phyloP scores from a whole-genome alignment of 1,139 yeast species.

The Zygoascus meyerae region DNA sequence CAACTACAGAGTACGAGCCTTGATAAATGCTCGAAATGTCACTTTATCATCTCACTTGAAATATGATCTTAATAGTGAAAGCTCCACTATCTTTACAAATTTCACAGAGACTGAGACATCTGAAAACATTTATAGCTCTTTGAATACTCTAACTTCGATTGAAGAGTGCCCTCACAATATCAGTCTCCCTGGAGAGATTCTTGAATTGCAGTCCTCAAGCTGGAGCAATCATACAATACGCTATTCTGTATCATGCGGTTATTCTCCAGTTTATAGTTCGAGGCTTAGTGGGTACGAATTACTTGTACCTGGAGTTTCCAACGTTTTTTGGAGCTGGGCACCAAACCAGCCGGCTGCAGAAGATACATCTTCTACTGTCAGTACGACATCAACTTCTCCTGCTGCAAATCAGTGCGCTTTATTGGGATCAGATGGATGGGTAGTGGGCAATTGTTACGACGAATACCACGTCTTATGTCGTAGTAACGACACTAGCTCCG shows the following conservation, averaged over 20 bases:
- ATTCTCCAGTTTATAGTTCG: constrained; percentile 23
- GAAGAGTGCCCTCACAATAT: constrained; percentile 1
- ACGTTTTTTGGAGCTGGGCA: constrained; percentile 69
- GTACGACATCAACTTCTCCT: constrained; percentile 18
- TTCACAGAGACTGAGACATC: not conserved
- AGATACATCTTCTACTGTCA: constrained; percentile 11
- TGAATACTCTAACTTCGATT: not conserved
- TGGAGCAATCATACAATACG: constrained; percentile 5
- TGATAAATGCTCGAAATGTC: constrained; percentile 23
- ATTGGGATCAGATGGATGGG: constrained; percentile 47
- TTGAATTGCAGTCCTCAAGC: not conserved
- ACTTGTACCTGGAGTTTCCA: constrained; percentile 31
- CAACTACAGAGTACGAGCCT: constrained; percentile 38
- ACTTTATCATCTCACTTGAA: constrained; percentile 15
- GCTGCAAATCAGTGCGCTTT: constrained; percentile 60
- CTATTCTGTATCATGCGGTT: constrained; percentile 30
- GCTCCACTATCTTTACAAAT: constrained; percentile 7
- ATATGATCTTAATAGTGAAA: constrained; percentile 15
- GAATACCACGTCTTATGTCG: constrained; percentile 53
- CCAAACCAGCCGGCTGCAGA: constrained; percentile 44
- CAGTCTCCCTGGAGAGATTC: not conserved
- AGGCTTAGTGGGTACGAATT: constrained; percentile 17
- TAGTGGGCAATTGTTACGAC: constrained; percentile 58
- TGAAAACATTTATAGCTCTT: not conserved
- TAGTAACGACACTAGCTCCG: constrained; percentile 31